Evolutionary conservation across 257 asterid species (phyloP).

Genomic region (Agastache rugosa): DNA sequence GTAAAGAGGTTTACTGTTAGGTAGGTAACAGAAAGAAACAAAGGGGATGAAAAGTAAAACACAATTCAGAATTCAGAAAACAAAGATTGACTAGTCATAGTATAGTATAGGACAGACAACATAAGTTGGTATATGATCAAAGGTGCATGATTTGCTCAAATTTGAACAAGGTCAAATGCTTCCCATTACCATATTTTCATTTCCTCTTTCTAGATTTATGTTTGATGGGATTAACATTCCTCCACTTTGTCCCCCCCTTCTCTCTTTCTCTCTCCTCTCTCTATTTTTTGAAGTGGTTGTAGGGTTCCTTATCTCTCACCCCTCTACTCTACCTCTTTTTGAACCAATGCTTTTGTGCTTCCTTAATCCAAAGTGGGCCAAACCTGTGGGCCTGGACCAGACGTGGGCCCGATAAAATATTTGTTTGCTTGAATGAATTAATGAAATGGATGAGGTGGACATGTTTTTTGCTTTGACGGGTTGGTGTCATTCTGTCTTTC

Average conservation of each 20-base stretch:
- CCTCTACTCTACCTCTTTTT: conserved; percentile 27
- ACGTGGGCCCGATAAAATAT: conserved; percentile 1
- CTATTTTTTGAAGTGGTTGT: conserved; percentile 42
- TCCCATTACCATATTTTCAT: conserved; percentile 23
- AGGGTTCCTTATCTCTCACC: conserved; percentile 40
- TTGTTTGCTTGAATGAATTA: conserved; percentile 24
- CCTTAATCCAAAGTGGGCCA: conserved; percentile 44
- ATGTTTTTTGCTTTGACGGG: conserved; percentile 28
- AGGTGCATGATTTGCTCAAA: conserved; percentile 43
- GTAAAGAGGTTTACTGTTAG: neutral
- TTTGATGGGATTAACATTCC: conserved; percentile 62
- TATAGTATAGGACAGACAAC: conserved; percentile 37
- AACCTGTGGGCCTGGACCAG: neutral
- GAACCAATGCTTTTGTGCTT: conserved; percentile 57
- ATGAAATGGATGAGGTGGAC: conserved; percentile 19
- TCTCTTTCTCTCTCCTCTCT: neutral
- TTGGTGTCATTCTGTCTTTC: conserved; percentile 23
- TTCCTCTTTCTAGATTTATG: conserved; percentile 40
- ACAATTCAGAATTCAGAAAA: neutral
- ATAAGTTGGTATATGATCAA: conserved; percentile 43
- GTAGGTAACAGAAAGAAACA: neutral
- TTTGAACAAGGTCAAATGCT: conserved; percentile 45
- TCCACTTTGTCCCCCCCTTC: conserved; percentile 57
- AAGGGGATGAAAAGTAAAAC: neutral
- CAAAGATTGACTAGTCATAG: conserved; percentile 26